A percentile compares a stretch with the other conserved stretches of the same genome.
Evolutionary conservation across 352 stramenopile species (phyloP).

Genomic region (Globisporangium apiculatum): DNA sequence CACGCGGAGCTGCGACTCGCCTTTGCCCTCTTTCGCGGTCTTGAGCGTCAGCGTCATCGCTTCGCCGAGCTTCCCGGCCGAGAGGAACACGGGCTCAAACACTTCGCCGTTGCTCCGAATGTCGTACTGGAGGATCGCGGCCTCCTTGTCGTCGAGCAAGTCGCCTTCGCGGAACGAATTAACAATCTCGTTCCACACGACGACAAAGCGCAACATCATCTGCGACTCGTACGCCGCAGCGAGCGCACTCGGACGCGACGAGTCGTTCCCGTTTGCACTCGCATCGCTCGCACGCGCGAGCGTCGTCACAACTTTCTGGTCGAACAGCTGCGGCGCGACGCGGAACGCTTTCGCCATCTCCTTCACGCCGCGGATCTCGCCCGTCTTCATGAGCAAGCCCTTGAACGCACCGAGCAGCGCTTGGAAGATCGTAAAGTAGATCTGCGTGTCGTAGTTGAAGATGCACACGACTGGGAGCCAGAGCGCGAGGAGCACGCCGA

Average conservation of each 20-base stretch:
- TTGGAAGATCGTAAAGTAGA: slow-evolving; percentile 79
- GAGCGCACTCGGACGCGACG: slow-evolving; percentile 32
- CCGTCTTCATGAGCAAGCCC: slow-evolving; percentile 69
- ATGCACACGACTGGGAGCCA: slow-evolving; percentile 66
- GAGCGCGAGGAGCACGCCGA: slow-evolving; percentile 56
- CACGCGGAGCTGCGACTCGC: slow-evolving; percentile 72
- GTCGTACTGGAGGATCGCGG: slow-evolving; percentile 74
- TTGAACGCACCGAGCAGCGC: slow-evolving; percentile 53
- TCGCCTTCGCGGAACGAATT: slow-evolving; percentile 75
- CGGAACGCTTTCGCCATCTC: slow-evolving; percentile 75
- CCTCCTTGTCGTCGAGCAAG: slow-evolving; percentile 71
- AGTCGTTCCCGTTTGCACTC: slow-evolving; percentile 30
- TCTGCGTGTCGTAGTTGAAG: slow-evolving; percentile 78
- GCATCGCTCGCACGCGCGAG: slow-evolving; percentile 54
- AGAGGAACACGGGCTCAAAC: slow-evolving; percentile 83
- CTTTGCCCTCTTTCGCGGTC: slow-evolving; percentile 68
- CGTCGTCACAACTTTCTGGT: slow-evolving; percentile 68
- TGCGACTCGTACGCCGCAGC: slow-evolving; percentile 64
- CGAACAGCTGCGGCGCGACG: slow-evolving; percentile 66
- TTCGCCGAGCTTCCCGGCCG: slow-evolving; percentile 76
- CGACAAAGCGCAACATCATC: slow-evolving; percentile 78
- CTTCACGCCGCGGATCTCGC: slow-evolving; percentile 58
- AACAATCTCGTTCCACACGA: slow-evolving; percentile 81
- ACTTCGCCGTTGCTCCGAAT: slow-evolving; percentile 82
- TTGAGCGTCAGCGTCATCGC: slow-evolving; percentile 64